A percentile compares a stretch with the other conserved stretches of the same genome.
Evolutionary conservation across 73 alveolate genomes (phyloP).

Genomic region (Breviolum minutum): DNA sequence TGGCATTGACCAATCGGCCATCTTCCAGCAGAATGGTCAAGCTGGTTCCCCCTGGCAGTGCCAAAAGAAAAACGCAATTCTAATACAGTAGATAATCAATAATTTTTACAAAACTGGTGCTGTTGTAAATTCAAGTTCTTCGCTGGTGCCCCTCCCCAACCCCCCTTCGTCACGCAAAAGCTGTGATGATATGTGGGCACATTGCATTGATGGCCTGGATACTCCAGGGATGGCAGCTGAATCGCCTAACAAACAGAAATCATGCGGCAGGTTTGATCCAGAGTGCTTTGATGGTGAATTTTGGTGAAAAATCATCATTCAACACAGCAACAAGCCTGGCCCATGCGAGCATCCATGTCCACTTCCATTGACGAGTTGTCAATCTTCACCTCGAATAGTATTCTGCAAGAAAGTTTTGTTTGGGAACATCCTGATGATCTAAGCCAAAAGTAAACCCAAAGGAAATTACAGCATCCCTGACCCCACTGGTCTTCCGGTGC

Average conservation of each 20-base stretch:
- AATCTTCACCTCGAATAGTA: constrained; percentile 7
- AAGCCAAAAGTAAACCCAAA: too few relatives aligned
- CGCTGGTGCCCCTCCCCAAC: too few relatives aligned
- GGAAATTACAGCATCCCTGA: too few relatives aligned
- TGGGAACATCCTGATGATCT: too few relatives aligned
- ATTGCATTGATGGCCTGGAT: neutral
- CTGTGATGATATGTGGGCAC: too few relatives aligned
- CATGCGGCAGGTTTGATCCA: neutral
- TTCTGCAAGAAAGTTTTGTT: too few relatives aligned
- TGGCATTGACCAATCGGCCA: constrained; percentile 26
- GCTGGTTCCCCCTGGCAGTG: neutral
- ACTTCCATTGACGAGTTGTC: constrained; percentile 41
- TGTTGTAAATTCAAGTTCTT: too few relatives aligned
- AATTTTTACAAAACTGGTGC: too few relatives aligned
- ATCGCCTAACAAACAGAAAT: neutral
- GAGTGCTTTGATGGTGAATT: neutral
- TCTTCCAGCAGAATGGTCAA: constrained; percentile 36
- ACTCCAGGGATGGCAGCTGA: constrained; percentile 34
- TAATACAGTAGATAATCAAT: neutral
- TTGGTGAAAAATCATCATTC: neutral
- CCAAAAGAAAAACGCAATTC: neutral
- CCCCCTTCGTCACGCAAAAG: too few relatives aligned
- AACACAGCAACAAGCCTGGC: neutral
- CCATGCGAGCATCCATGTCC: constrained; percentile 48
- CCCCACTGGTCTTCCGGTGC: neutral